Base-by-base conservation (phyloP, 2,329 filamentous ascomycete genomes). In the Neofusicoccum umdonicola region DNA sequence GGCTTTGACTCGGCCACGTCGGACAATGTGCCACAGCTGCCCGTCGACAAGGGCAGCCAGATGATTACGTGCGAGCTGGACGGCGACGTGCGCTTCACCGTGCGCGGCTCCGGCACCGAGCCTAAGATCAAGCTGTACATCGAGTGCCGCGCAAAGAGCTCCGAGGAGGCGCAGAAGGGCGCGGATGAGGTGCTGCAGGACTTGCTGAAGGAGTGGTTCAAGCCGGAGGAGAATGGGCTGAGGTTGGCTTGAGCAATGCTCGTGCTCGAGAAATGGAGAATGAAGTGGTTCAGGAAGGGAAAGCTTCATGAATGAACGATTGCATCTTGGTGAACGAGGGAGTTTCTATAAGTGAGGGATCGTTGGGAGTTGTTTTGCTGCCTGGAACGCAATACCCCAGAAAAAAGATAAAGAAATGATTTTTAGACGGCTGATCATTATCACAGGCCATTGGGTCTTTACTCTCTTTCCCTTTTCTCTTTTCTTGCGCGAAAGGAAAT, bases 81-180 rank as follows among this genome's bases (percentile, higher is more conserved):
- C 34, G 81, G 81, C 19, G 77, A 77, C 13, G 79, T 87, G 12
- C 80, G 84, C 27, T 87, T 88, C 69, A 88, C 86, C 2, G 80
- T 87, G 22, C 76, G 87, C 68, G 85, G 83, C 1, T 88, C 85
- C 2, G 87, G 87, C 1, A 89, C 87, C 1, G 87, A 89, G 73
- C 87, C 87, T 0, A 89, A 89, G 78, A 87, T 89, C 67, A 89
- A 89, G 72, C 69, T 85, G 51, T 85, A 85, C 68, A 82, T 85
- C 60, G 83, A 85, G 67, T 81, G 79, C 48, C 79, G 75, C 60
- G 80, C 76, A 2, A 72, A 71, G 48, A 79, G 74, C 11, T 75
- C 76, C 13, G 76, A 76, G 19, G 74, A 75, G 58, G 83, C 82
- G 12, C 81, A 79, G 66, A 67, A 63, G 13, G 75, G 76, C 9